Evolutionary conservation across 305 asterid genomes (phyloP).

Genomic region (Fraxinus sp.): DNA sequence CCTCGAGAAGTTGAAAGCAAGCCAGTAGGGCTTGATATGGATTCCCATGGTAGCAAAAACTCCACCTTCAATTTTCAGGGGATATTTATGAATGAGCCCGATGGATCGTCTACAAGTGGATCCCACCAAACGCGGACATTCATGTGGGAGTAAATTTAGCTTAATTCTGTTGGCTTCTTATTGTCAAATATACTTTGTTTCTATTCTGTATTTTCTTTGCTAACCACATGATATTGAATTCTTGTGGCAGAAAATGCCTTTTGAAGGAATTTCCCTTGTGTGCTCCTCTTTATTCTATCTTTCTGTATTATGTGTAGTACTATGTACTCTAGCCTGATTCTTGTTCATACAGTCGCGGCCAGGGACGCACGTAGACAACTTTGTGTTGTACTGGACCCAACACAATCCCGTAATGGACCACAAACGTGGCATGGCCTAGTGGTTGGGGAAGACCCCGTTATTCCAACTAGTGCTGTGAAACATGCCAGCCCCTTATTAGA

Average conservation of each 20-base stretch:
- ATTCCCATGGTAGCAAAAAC: constrained; percentile 31
- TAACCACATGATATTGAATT: background rate
- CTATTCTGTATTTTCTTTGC: background rate
- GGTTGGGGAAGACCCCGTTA: background rate
- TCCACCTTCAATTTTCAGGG: constrained; percentile 38
- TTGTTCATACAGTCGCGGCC: background rate
- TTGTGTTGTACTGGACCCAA: background rate
- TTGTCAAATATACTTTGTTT: background rate
- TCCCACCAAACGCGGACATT: constrained; percentile 49
- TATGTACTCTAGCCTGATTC: background rate
- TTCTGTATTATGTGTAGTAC: background rate
- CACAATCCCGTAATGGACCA: background rate
- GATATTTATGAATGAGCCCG: constrained; percentile 36
- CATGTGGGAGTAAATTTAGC: constrained; percentile 36
- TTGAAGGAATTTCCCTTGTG: background rate
- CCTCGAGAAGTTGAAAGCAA: constrained; percentile 32
- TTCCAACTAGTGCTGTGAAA: background rate
- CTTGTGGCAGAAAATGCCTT: background rate
- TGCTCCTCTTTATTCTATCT: background rate
- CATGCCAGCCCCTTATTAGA: background rate
- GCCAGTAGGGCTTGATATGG: constrained; percentile 26
- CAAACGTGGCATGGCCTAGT: background rate
- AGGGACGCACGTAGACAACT: background rate
- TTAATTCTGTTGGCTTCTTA: background rate
- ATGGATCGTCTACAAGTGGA: constrained; percentile 36